phyloP scores from a whole-genome alignment of 768 basidiomycete genomes.

The Russula foetens region DNA sequence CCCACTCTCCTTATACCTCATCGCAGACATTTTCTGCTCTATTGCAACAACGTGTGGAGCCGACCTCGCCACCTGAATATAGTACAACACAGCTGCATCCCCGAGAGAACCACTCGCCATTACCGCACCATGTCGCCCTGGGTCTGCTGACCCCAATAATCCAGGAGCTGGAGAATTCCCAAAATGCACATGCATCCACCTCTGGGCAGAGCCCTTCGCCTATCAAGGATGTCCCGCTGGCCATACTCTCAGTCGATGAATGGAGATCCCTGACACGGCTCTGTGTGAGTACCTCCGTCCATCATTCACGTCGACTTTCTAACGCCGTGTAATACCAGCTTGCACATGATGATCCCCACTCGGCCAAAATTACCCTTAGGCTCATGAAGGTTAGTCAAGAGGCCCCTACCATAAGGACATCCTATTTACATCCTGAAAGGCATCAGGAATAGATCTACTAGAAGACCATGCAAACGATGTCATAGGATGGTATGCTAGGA shows the following conservation, averaged over 20 bases:
- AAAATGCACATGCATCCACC: neutral
- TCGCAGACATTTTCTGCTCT: constrained; percentile 3
- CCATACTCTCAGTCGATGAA: constrained; percentile 33
- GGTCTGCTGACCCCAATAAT: neutral
- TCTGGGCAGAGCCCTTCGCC: neutral
- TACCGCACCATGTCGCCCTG: neutral
- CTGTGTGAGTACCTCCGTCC: constrained; percentile 41
- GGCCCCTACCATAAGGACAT: neutral
- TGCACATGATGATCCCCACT: constrained; percentile 35
- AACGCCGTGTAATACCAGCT: constrained; percentile 32
- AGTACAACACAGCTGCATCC: neutral
- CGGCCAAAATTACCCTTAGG: constrained; percentile 42
- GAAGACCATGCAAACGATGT: constrained; percentile 28
- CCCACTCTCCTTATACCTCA: neutral
- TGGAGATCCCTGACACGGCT: constrained; percentile 46
- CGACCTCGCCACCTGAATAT: too few relatives aligned
- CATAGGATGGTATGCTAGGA: constrained; percentile 5
- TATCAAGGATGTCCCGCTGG: constrained; percentile 21
- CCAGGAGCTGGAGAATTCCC: neutral
- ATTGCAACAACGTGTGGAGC: neutral
- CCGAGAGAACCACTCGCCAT: neutral
- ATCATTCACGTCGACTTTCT: neutral
- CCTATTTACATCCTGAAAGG: neutral
- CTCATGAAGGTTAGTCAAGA: constrained; percentile 41
- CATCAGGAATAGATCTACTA: neutral